A percentile compares a stretch with the other conserved stretches of the same genome.
These are phyloP conservation scores for Globisporangium paddicum DNA, from an alignment of 352 stramenopile species.

Conservation along the genomic window DNA sequence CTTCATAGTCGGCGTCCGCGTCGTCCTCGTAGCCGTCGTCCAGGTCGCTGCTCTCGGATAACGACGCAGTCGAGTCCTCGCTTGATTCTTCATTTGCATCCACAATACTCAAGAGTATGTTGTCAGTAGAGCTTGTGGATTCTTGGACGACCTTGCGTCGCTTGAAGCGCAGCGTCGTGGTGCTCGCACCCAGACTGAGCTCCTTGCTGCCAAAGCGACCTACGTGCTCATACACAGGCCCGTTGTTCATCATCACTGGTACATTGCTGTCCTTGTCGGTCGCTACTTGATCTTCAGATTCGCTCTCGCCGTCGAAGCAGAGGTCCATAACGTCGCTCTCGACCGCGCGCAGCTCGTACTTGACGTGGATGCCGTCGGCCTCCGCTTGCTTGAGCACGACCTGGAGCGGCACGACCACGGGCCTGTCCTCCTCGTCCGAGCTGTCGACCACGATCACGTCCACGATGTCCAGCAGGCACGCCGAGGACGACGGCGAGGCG, in stretches of 20 bases:
- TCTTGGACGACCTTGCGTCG: not conserved
- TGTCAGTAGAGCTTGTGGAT: not conserved
- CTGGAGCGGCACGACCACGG: not conserved
- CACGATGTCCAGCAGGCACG: conserved; percentile 1
- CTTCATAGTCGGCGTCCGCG: conserved; percentile 3
- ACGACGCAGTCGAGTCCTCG: not conserved
- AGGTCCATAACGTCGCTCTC: too few species aligned
- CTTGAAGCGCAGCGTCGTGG: conserved; percentile 4
- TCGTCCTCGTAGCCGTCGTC: not conserved
- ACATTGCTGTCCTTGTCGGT: not conserved
- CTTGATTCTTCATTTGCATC: too few species aligned
- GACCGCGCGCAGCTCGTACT: not conserved
- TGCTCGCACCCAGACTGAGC: not conserved
- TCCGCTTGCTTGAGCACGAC: conserved; percentile 1
- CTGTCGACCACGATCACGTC: conserved; percentile 11
- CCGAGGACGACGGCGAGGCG: not conserved
- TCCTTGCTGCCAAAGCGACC: not conserved
- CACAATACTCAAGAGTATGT: not conserved
- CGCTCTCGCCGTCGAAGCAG: too few species aligned
- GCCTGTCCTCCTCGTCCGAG: conserved; percentile 2
- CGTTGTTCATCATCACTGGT: not conserved
- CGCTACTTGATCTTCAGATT: too few species aligned
- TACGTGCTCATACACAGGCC: not conserved
- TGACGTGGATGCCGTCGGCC: not conserved
- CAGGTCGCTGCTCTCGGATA: not conserved